Evolutionary conservation across 2,329 filamentous ascomycete genomes (phyloP).

Genomic region (Hypoxylon sp.): DNA sequence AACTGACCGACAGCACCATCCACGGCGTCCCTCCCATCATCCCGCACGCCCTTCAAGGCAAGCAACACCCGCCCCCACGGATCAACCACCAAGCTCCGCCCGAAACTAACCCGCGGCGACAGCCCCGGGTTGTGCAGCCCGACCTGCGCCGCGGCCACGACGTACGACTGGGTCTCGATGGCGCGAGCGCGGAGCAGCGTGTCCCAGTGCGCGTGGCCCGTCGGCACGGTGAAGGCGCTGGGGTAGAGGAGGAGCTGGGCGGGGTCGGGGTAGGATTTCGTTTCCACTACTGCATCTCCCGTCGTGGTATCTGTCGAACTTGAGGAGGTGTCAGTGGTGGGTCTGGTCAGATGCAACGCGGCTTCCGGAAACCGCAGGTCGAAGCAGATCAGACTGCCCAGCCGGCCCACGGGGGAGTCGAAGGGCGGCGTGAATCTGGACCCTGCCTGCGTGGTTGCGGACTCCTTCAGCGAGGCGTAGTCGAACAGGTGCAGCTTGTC

Average conservation of each 20-base stretch:
- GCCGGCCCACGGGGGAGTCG: conserved; percentile 73
- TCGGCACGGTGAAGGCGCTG: conserved; percentile 88
- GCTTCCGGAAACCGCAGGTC: conserved; percentile 87
- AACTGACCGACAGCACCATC: conserved; percentile 55
- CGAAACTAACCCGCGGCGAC: conserved; percentile 76
- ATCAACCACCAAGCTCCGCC: conserved; percentile 83
- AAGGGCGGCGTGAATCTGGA: conserved; percentile 72
- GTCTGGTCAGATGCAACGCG: conserved; percentile 66
- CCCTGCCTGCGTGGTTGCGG: conserved; percentile 73
- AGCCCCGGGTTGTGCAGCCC: conserved; percentile 67
- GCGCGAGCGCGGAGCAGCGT: conserved; percentile 79
- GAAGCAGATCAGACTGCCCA: conserved; percentile 89
- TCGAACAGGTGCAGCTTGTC: conserved; percentile 95
- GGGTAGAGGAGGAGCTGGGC: conserved; percentile 87
- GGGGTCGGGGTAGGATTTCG: conserved; percentile 35
- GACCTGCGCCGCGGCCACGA: conserved; percentile 85
- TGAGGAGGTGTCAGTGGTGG: conserved; percentile 45
- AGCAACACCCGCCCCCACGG: conserved; percentile 84
- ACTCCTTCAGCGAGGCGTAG: conserved; percentile 59
- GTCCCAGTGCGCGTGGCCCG: conserved; percentile 88
- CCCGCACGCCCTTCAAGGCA: conserved; percentile 63
- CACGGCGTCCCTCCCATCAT: conserved; percentile 48
- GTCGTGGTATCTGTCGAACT: not conserved
- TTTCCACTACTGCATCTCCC: no score
- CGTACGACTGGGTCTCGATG: conserved; percentile 88